Base-by-base conservation (phyloP, 495 filamentous ascomycete genomes). In the Rhypophila decipiens region DNA sequence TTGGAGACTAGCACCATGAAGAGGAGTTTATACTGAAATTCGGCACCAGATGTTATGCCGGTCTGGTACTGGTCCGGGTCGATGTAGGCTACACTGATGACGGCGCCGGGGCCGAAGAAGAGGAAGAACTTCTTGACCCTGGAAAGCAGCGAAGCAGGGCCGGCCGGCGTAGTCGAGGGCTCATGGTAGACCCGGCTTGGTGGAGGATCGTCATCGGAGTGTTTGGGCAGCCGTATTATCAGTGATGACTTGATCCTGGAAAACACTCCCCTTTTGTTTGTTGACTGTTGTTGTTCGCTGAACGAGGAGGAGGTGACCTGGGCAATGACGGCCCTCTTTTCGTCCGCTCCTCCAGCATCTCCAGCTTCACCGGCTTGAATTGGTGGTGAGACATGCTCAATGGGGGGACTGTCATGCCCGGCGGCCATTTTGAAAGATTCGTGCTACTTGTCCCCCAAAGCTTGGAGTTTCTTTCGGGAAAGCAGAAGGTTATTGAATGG, bases 41-140 rank as follows among this genome's bases (percentile, higher is more conserved):
- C 54, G 10, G 36, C 47, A 10, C 59, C 59, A 9, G 59, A 50
- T 5, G 59, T 49, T 11, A 63, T 50, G 29, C 50, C 59, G 0
- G 59, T 63, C 24, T 56, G 53, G 15, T 63, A 63, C 47, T 60
- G 60, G 20, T 56, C 59, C 3, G 59, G 59, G 36, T 63, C 59
- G 18, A 60, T 47, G 29, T 56, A 56, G 7, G 53, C 53, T n/a
- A 56, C 53, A 37, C 49, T 56, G 44, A 56, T 52, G 35, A 56
- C 36, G 24, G 53, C 53, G 1, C 53, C 53, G n/a, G 53, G 53
- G n/a, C 53, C 53, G 18, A 56, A 42, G 18, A 56, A 56, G 31
- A 39, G 39, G 20, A 56, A 29, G 36, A 56, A 56, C 15, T 46
- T 56, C 41, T 44, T 45, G 19, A 56, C 15, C 40, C 24, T 49